Percentiles rank a stretch among this genome's conserved stretches.
Evolutionary conservation across 2,329 filamentous ascomycete species (phyloP).

Genomic region (Ophiostoma ips): DNA sequence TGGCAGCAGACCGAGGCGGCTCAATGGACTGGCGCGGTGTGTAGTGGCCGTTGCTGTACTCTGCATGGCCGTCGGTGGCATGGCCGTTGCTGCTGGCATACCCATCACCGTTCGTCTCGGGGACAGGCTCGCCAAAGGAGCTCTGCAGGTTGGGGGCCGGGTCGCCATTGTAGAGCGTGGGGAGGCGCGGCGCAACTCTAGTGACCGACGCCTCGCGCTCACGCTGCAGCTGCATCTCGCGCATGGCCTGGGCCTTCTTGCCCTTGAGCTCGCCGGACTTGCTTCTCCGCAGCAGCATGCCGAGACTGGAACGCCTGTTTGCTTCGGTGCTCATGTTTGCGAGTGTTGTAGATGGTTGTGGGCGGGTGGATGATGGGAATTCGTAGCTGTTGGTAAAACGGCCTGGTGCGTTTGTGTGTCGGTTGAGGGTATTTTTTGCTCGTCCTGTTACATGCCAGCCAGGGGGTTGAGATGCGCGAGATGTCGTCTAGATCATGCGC

Average conservation of each 20-base stretch:
- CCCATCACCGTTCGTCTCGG: slow-evolving; percentile 23
- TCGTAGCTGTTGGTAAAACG: too few species aligned
- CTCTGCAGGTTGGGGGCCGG: slow-evolving; percentile 30
- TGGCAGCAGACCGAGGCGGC: slow-evolving; percentile 28
- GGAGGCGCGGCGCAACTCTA: slow-evolving; percentile 36
- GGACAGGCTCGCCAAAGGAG: slow-evolving; percentile 41
- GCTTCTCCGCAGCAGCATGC: slow-evolving; percentile 50
- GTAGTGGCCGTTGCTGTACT: slow-evolving; percentile 13
- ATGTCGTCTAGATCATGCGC: too few species aligned
- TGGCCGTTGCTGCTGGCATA: too few species aligned
- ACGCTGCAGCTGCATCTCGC: slow-evolving; percentile 36
- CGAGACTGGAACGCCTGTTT: slow-evolving; percentile 32
- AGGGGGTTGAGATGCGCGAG: too few species aligned
- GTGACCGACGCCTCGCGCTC: slow-evolving; percentile 33
- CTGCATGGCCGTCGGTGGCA: not conserved
- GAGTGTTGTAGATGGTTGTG: not conserved
- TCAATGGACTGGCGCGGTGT: slow-evolving; percentile 40
- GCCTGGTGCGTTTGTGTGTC: too few species aligned
- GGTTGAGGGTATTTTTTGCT: too few species aligned
- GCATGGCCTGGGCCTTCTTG: slow-evolving; percentile 43
- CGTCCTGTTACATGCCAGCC: too few species aligned
- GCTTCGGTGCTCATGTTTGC: slow-evolving; percentile 21
- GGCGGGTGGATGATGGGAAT: not conserved
- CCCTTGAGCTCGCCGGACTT: slow-evolving; percentile 54
- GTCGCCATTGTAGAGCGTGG: slow-evolving; percentile 35